Base-by-base conservation (phyloP, 345 rosid species). In the Barbarea vulgaris region DNA sequence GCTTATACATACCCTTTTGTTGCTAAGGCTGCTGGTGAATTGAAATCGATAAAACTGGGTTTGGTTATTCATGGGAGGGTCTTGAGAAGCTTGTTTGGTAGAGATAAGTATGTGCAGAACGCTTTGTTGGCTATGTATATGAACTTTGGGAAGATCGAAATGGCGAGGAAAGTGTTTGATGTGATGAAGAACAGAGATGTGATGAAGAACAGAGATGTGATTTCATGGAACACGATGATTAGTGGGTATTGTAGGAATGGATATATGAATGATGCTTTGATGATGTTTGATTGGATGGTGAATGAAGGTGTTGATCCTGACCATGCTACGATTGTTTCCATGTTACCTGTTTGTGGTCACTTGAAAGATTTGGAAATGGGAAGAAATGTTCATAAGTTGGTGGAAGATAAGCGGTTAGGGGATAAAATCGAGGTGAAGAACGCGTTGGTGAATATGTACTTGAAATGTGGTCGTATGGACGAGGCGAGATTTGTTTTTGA, bases 191-290 rank as follows among this genome's bases (percentile, higher is more conserved):
- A 79, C 72, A 61, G 77, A 33, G 83, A 71, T 61, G 87, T 86
- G 80, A 86, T 89, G 87, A 62, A 58, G 76, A 83, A 79, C 72
- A 61, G 77, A 33, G 83, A 71, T 61, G 87, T 86, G 80, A 86
- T 89, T 9, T 85, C 95, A 1, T 89, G 92, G 90, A 89, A 86
- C 56, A 80, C 86, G 28, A 77, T 85, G 87, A 83, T 89, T 24
- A 87, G 84, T 80, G 95, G 95, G 69, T 85, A 83, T 79, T 86
- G 58, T 22, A 87, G 76, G 67, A 87, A 83, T 71, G 89, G 88
- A 8, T 77, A 64, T 61, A 76, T 84, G 21, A 70, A 41, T 69
- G 77, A 61, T 67, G 87, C 95, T 77, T 78, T 86, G 85, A 42
- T 39, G 70, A 62, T 62, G 48, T 86, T 83, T 73, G 71, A 84